Percentiles rank a stretch among this genome's conserved stretches.
phyloP scores from a whole-genome alignment of 2,329 filamentous ascomycete species.

The Tolypocladium amazonense region DNA sequence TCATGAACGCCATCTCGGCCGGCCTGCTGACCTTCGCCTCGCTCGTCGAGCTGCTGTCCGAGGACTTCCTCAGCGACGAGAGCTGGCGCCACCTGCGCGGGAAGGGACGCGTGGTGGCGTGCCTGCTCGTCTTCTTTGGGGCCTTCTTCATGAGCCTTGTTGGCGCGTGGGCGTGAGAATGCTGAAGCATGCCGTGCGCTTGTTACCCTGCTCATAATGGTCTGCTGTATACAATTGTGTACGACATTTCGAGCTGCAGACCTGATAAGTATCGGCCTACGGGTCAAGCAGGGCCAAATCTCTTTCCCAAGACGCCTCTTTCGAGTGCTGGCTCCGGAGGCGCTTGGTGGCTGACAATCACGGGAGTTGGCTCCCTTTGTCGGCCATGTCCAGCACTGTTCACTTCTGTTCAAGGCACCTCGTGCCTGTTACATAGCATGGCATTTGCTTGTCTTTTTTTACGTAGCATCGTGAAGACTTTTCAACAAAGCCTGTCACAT shows the following conservation, averaged over 20 bases:
- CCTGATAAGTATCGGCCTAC: background rate
- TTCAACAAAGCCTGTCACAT: background rate
- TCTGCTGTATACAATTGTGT: background rate
- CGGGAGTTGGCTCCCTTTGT: background rate
- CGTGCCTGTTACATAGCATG: background rate
- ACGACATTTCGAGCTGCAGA: background rate
- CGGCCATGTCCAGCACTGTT: background rate
- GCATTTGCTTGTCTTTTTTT: background rate
- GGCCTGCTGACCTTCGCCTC: constrained; percentile 64
- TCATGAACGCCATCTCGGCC: constrained; percentile 65
- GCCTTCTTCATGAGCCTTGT: constrained; percentile 54
- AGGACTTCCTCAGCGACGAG: constrained; percentile 58
- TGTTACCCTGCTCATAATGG: background rate
- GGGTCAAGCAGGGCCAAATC: background rate
- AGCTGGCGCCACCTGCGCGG: constrained; percentile 48
- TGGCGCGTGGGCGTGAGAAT: constrained; percentile 46
- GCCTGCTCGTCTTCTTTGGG: constrained; percentile 45
- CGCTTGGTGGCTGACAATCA: background rate
- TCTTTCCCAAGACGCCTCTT: background rate
- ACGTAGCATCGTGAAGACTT: background rate
- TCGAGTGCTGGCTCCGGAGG: background rate
- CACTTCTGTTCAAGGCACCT: background rate
- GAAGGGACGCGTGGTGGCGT: constrained; percentile 41
- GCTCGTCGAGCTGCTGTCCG: constrained; percentile 59
- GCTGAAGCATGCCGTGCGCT: background rate